These are phyloP conservation scores for Auricularia sp. DNA, from an alignment of 768 basidiomycete species.

Conservation along the genomic window DNA sequence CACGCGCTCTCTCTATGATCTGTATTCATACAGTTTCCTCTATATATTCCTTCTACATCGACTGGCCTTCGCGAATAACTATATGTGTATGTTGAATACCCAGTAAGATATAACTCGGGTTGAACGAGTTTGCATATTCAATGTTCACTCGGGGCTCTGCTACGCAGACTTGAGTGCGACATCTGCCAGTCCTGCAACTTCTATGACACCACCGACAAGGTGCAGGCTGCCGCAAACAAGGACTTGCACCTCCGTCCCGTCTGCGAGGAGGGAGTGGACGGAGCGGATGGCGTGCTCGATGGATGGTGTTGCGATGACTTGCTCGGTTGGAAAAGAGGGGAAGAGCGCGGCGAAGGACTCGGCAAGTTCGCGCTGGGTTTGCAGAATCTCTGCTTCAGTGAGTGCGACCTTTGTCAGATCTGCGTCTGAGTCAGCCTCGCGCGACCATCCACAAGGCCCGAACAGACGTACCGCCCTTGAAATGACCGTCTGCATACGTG, in stretches of 20 bases:
- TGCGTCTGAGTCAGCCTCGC: slow-evolving; percentile 19
- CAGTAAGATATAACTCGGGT: neutral
- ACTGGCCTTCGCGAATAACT: neutral
- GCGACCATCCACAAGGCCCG: neutral
- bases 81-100: neutral
- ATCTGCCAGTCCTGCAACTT: slow-evolving; percentile 75
- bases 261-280: slow-evolving; percentile 35
- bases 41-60: too few species aligned
- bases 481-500: slow-evolving; percentile 81
- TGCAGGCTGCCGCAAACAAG: slow-evolving; percentile 89
- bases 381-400: slow-evolving; percentile 54
- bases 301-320: slow-evolving; percentile 73
- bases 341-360: slow-evolving; percentile 58
- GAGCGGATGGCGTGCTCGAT: slow-evolving; percentile 80
- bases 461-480: slow-evolving; percentile 67
- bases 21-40: neutral
- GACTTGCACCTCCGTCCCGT: slow-evolving; percentile 36
- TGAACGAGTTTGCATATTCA: neutral
- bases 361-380: slow-evolving; percentile 67
- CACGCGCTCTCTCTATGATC: neutral
- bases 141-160: neutral
- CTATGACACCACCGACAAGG: slow-evolving; percentile 87
- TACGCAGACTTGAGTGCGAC: slow-evolving; percentile 33
- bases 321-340: slow-evolving; percentile 46
- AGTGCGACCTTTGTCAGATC: slow-evolving; percentile 71